Percentiles rank a stretch among this genome's conserved stretches.
These are phyloP conservation scores for Rosa multiflora DNA, from an alignment of 306 rosid species.

Conservation along the genomic window DNA sequence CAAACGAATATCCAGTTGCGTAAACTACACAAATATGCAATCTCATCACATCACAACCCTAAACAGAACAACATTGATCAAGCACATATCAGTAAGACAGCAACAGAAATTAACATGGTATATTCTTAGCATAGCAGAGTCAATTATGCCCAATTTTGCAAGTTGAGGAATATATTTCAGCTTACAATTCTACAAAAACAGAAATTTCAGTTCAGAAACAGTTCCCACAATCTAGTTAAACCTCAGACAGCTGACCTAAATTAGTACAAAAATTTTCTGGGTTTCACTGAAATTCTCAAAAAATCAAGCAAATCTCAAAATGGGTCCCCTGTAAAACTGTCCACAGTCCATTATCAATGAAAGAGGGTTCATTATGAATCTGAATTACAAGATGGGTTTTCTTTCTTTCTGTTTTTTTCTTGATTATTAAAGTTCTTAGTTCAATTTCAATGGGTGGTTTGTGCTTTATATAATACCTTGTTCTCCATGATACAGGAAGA, in stretches of 20 bases:
- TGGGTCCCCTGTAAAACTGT: constrained; percentile 40
- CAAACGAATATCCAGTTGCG: not conserved
- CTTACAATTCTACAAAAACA: constrained; percentile 20
- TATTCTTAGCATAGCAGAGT: constrained; percentile 16
- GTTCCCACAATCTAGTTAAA: constrained; percentile 21
- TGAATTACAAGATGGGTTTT: not conserved
- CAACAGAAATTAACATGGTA: constrained; percentile 14
- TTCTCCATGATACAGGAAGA: constrained; percentile 96
- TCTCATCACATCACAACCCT: constrained; percentile 5
- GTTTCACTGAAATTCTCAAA: constrained; percentile 26
- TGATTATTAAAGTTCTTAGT: not conserved
- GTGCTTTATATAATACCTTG: constrained; percentile 64
- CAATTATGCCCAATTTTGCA: constrained; percentile 16
- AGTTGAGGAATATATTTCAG: constrained; percentile 31
- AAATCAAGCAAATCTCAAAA: constrained; percentile 22
- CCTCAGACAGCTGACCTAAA: constrained; percentile 37
- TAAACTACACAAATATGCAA: not conserved
- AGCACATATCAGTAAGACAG: constrained; percentile 12
- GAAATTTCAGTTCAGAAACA: constrained; percentile 22
- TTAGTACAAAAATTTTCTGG: constrained; percentile 26
- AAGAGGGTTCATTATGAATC: too few species aligned
- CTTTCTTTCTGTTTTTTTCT: not conserved
- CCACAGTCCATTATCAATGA: constrained; percentile 42
- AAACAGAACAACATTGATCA: not conserved
- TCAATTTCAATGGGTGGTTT: constrained; percentile 34